These are phyloP conservation scores for Leptographium wingfieldii DNA, from an alignment of 2,329 filamentous ascomycete species.

Conservation along the genomic window DNA sequence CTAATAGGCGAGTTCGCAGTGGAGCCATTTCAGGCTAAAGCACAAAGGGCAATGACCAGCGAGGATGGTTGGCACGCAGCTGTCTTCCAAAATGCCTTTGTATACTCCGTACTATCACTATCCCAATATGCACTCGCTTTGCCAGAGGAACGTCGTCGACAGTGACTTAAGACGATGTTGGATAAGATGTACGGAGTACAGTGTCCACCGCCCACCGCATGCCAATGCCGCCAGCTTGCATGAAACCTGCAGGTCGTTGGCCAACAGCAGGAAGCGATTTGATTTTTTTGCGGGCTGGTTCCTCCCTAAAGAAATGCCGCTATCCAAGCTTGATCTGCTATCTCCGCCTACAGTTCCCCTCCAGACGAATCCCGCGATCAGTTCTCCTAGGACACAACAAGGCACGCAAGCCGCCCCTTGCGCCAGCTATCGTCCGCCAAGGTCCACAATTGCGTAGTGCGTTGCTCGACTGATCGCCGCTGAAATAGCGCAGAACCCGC, in stretches of 20 bases:
- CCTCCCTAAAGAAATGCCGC: not conserved
- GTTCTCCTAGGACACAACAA: not conserved
- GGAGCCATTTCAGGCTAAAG: not conserved
- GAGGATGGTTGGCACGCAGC: too few relatives aligned
- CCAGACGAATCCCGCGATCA: not conserved
- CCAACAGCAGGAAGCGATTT: not conserved
- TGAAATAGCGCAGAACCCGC: not conserved
- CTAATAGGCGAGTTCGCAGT: not conserved
- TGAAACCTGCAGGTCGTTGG: not conserved
- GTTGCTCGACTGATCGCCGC: not conserved
- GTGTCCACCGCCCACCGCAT: not conserved
- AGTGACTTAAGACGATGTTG: too few relatives aligned
- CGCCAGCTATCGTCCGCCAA: not conserved
- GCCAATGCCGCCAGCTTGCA: not conserved
- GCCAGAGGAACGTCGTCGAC: too few relatives aligned
- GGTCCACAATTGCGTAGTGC: not conserved
- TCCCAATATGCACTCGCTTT: too few relatives aligned
- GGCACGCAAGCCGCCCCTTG: not conserved
- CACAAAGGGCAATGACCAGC: not conserved
- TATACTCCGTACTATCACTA: too few relatives aligned
- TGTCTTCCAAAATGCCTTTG: too few relatives aligned
- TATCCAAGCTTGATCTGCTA: not conserved
- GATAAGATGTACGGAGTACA: too few relatives aligned
- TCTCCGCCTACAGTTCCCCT: not conserved
- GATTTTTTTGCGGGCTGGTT: not conserved